Evolutionary conservation across 306 rosid genomes (phyloP), one percentile per base, ranked within the genome.

Genomic region (Prunus mira): DNA sequence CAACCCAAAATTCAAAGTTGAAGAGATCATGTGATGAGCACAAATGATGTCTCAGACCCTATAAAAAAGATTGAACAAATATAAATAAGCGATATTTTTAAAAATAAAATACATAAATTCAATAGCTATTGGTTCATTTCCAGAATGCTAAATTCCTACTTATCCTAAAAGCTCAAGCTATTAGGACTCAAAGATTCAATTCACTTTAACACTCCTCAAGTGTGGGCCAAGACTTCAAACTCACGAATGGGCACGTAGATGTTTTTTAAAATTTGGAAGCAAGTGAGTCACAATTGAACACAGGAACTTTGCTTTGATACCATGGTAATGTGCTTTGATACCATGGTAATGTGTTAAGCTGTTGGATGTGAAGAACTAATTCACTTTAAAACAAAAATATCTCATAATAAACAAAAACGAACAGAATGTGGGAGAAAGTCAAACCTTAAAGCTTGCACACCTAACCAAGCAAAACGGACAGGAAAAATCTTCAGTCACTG

Each of bases 371-470:
- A 52, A 52, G 20, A 56, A n/a, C 62, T 56, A 56, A 56, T 56
- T n/a, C 28, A 20, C 62, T 56, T 27, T 2, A 14, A 25, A 24
- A 25, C n/a, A 45, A 24, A 49, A 24, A 47, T 67, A 46, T 32
- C 9, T 22, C 28, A 56, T 34, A 38, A 15, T 38, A 72, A 20
- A 38, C 41, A 57, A 61, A 20, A 61, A 45, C 1, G 60, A 46
- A 67, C 38, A 79, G 19, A 76, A 38, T 57, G 15, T 77, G 13
- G 63, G 68, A 80, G 58, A 60, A 72, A 77, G 28, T 27, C 38
- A 67, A 79, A 96, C 99, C 99, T 96, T 87, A 76, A 82, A 92
- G 84, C 93, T 86, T 64, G 85, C 88, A 82, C 98, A 92, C 82
- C 69, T 73, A 32, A 84, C 79, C 89, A 89, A 88, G 85, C 99